These are phyloP conservation scores for Dactylella cylindrospora DNA, from an alignment of 2,329 filamentous ascomycete genomes.

Conservation along the genomic window DNA sequence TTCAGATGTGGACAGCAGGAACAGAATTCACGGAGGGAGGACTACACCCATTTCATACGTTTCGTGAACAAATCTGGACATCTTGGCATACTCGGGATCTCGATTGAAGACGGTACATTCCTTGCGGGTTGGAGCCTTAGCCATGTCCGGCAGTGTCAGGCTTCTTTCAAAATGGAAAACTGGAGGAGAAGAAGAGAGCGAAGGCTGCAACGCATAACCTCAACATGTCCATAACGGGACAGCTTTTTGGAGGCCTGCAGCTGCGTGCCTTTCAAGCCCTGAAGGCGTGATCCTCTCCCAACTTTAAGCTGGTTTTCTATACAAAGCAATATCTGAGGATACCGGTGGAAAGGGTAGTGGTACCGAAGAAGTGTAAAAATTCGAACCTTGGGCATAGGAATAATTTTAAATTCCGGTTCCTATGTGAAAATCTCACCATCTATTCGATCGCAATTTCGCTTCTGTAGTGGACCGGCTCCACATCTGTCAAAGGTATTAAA, in stretches of 20 bases:
- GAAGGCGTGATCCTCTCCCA: no score
- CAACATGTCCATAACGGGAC: no score
- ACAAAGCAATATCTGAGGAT: not conserved
- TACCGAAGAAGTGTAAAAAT: constrained; percentile 7
- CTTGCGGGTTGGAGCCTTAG: constrained; percentile 10
- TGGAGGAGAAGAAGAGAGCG: constrained; percentile 10
- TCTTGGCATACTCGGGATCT: constrained; percentile 7
- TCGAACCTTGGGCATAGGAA: constrained; percentile 5
- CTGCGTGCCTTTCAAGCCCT: no score
- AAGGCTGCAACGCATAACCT: no score
- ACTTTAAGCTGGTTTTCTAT: no score
- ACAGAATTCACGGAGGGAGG: not conserved
- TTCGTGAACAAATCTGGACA: not conserved
- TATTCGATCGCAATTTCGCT: no score
- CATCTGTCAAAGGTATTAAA: no score
- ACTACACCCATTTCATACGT: constrained; percentile 8
- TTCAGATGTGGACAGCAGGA: not conserved
- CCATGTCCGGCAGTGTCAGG: constrained; percentile 37
- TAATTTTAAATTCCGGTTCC: not conserved
- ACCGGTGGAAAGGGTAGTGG: not conserved
- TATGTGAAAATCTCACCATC: no score
- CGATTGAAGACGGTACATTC: constrained; percentile 42
- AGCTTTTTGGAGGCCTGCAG: no score
- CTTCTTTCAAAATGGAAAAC: constrained; percentile 7
- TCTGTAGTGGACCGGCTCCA: constrained; percentile 1